phyloP scores from a whole-genome alignment of 2,329 filamentous ascomycete species.

The Pseudogymnoascus sp. region DNA sequence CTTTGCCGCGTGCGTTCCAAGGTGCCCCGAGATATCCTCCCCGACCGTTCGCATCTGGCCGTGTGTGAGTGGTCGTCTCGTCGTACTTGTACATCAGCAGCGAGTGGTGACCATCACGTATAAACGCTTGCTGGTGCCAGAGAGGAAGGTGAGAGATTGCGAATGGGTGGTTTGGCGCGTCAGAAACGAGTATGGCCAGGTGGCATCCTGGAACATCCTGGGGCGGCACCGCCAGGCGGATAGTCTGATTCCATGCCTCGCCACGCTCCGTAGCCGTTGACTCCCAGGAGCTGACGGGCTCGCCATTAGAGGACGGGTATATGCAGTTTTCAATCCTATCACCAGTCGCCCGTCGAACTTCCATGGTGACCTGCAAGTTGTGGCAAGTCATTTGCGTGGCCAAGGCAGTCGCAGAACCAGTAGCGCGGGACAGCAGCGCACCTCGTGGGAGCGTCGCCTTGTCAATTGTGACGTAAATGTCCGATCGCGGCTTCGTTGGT shows the following conservation, averaged over 20 bases:
- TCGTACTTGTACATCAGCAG: conserved; percentile 85
- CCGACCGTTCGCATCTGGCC: conserved; percentile 54
- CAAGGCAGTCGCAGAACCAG: conserved; percentile 66
- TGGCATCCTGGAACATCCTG: conserved; percentile 76
- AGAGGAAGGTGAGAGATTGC: conserved; percentile 87
- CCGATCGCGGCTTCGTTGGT: conserved; percentile 77
- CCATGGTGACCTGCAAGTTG: conserved; percentile 81
- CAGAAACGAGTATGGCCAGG: conserved; percentile 80
- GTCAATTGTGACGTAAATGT: conserved; percentile 86
- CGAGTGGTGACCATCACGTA: conserved; percentile 73
- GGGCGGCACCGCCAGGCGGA: conserved; percentile 70
- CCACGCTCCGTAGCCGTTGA: conserved; percentile 73
- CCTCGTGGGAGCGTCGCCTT: conserved; percentile 73
- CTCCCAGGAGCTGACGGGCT: conserved; percentile 75
- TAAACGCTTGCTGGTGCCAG: conserved; percentile 87
- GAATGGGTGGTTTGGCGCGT: conserved; percentile 80
- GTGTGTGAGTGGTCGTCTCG: conserved; percentile 69
- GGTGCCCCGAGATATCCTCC: conserved; percentile 81
- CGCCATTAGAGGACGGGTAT: conserved; percentile 72
- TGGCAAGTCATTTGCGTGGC: conserved; percentile 52
- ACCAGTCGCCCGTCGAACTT: conserved; percentile 71
- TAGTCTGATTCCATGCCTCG: conserved; percentile 78
- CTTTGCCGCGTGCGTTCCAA: conserved; percentile 62
- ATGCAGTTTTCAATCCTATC: conserved; percentile 84
- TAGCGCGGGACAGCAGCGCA: conserved; percentile 55